Evolutionary conservation across 345 rosid species (phyloP).

Genomic region (Adansonia digitata): DNA sequence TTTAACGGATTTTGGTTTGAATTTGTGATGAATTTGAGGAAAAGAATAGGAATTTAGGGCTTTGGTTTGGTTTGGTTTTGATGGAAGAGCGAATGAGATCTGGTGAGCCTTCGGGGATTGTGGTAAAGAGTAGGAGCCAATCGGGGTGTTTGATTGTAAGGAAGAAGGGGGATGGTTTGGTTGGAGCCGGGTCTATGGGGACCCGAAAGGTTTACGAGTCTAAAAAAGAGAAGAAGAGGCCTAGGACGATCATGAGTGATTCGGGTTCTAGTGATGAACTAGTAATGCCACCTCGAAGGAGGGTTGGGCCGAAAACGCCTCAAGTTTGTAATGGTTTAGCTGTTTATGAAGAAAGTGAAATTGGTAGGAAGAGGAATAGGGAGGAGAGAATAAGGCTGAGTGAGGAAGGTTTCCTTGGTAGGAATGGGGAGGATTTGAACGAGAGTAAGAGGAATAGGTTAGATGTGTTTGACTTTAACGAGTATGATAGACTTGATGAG

Average conservation of each 20-base stretch:
- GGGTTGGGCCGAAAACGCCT: constrained; percentile 38
- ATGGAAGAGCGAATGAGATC: constrained; percentile 84
- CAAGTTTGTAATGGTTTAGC: constrained; percentile 45
- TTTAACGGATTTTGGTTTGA: constrained; percentile 11
- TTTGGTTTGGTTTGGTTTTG: constrained; percentile 23
- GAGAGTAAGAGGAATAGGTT: constrained; percentile 53
- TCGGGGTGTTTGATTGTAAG: constrained; percentile 87
- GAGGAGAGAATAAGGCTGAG: constrained; percentile 30
- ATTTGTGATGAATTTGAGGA: constrained; percentile 26
- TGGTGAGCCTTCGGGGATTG: constrained; percentile 51
- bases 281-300: constrained; percentile 39
- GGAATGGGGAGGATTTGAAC: constrained; percentile 40
- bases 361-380: constrained; percentile 47
- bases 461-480: constrained; percentile 80
- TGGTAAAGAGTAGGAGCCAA: constrained; percentile 61
- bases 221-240: constrained; percentile 59
- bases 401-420: constrained; percentile 34
- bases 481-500: constrained; percentile 59
- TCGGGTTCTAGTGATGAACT: constrained; percentile 78
- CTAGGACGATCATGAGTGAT: constrained; percentile 55
- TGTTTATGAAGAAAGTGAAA: constrained; percentile 33
- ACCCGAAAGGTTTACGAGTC: constrained; percentile 32
- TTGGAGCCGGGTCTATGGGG: constrained; percentile 42
- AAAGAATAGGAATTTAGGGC: constrained; percentile 30
- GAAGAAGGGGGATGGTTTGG: constrained; percentile 54